phyloP scores from a whole-genome alignment of 495 filamentous ascomycete genomes.

The Trichoderma orchidacearum region DNA sequence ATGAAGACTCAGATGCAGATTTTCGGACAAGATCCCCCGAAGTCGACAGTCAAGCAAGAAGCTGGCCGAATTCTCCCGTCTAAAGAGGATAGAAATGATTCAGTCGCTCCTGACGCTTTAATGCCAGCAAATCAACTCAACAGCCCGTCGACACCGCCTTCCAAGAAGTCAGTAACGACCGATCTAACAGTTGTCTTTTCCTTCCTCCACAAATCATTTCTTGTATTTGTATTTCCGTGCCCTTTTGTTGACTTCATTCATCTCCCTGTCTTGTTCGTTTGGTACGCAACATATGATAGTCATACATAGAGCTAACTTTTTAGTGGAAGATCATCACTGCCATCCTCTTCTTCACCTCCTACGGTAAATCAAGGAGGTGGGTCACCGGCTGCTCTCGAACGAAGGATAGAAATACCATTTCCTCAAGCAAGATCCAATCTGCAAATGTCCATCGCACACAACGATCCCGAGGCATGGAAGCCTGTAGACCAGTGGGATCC shows the following conservation, averaged over 20 bases:
- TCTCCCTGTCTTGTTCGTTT: too few species aligned
- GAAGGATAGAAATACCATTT: background rate
- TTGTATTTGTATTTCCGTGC: too few species aligned
- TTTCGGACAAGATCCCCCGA: background rate
- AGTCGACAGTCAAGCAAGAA: background rate
- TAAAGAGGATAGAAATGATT: too few species aligned
- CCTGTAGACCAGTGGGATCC: slow-evolving; percentile 22
- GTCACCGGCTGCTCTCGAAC: background rate
- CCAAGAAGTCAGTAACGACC: background rate
- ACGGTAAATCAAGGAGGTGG: background rate
- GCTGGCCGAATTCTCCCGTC: background rate
- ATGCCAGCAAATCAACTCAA: too few species aligned
- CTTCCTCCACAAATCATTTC: too few species aligned
- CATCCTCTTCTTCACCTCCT: too few species aligned
- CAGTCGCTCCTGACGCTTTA: background rate
- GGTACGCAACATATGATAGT: too few species aligned
- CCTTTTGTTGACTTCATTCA: too few species aligned
- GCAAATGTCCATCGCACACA: slow-evolving; percentile 4
- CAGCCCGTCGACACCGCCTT: background rate
- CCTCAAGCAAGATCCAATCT: background rate
- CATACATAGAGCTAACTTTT: too few species aligned
- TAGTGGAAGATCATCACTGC: too few species aligned
- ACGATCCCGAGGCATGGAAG: slow-evolving; percentile 26
- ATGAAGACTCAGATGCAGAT: background rate
- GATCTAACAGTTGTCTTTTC: too few species aligned